Evolutionary conservation across 495 filamentous ascomycete species (phyloP).

Genomic region (Talaromyces thailandensis): DNA sequence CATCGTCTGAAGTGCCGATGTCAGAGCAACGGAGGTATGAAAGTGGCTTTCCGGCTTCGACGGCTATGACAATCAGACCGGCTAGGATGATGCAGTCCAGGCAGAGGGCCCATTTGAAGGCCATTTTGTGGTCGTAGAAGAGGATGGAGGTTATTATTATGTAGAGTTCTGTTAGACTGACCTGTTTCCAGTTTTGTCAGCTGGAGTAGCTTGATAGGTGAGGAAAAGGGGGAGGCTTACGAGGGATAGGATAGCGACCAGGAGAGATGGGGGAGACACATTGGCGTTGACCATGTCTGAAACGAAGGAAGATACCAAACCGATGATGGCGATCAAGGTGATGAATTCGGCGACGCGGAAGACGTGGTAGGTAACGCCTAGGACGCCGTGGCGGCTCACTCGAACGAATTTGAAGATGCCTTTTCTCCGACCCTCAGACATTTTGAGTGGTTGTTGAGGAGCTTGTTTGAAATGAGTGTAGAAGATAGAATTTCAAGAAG

Average conservation of each 20-base stretch:
- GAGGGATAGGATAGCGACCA: conserved; percentile 70
- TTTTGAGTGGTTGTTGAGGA: conserved; percentile 14
- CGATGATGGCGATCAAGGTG: conserved; percentile 70
- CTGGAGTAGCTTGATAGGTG: conserved; percentile 2
- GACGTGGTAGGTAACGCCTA: conserved; percentile 69
- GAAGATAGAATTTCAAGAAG: neutral
- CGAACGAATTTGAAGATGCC: conserved; percentile 15
- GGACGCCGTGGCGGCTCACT: conserved; percentile 48
- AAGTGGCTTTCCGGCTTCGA: conserved; percentile 71
- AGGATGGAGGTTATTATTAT: conserved; percentile 65
- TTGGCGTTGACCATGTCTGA: conserved; percentile 59
- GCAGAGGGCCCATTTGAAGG: neutral
- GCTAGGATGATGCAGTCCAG: conserved; percentile 34
- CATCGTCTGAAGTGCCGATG: conserved; percentile 30
- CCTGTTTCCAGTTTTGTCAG: conserved; percentile 31
- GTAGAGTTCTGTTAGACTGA: conserved; percentile 69
- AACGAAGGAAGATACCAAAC: conserved; percentile 76
- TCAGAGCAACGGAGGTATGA: conserved; percentile 65
- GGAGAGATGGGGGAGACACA: conserved; percentile 54
- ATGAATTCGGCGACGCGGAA: conserved; percentile 62
- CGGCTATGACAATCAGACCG: conserved; percentile 56
- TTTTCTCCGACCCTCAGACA: conserved; percentile 24
- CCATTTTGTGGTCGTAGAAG: conserved; percentile 36
- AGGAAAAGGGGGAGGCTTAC: conserved; percentile 34
- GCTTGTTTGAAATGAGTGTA: conserved; percentile 4